Conservation (phyloP, 2,329 filamentous ascomycete species). For the Aureobasidium sp. region DNA sequence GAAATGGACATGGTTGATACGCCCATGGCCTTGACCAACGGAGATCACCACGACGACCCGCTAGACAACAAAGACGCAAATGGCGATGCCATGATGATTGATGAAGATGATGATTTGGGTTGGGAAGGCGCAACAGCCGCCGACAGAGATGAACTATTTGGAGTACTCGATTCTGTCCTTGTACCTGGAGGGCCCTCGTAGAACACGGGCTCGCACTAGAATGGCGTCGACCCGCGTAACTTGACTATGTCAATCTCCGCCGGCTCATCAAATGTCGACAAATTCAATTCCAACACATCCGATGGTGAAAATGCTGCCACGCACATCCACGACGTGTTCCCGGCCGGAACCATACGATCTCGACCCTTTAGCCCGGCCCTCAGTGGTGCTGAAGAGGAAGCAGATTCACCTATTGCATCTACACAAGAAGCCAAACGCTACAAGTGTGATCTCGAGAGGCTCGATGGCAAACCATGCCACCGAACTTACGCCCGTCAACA, state of each 20-base stretch:
- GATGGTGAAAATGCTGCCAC: not conserved
- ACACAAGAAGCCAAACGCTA: not conserved
- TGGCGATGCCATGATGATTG: conserved; percentile 31
- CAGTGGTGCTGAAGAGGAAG: not conserved
- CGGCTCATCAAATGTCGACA: not conserved
- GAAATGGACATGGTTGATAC: conserved; percentile 49
- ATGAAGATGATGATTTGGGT: conserved; percentile 29
- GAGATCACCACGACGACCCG: conserved; percentile 16
- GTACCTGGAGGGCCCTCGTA: conserved; percentile 15
- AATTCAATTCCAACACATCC: too few species aligned
- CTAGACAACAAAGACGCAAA: conserved; percentile 21
- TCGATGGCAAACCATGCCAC: not conserved
- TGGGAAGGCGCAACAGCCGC: conserved; percentile 33
- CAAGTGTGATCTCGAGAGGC: not conserved
- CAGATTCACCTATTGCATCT: not conserved
- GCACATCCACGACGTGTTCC: not conserved
- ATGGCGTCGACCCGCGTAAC: not conserved
- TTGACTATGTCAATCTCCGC: not conserved
- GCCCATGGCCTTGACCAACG: conserved; percentile 3
- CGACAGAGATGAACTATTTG: conserved; percentile 27
- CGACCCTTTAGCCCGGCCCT: not conserved
- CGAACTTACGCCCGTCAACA: not conserved
- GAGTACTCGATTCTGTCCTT: conserved; percentile 35
- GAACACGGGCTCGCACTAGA: not conserved
- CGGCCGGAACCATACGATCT: not conserved